Percentiles rank a stretch among this genome's conserved stretches.
phyloP scores from a whole-genome alignment of 805 yeast genomes.

The Millerozyma miso region DNA sequence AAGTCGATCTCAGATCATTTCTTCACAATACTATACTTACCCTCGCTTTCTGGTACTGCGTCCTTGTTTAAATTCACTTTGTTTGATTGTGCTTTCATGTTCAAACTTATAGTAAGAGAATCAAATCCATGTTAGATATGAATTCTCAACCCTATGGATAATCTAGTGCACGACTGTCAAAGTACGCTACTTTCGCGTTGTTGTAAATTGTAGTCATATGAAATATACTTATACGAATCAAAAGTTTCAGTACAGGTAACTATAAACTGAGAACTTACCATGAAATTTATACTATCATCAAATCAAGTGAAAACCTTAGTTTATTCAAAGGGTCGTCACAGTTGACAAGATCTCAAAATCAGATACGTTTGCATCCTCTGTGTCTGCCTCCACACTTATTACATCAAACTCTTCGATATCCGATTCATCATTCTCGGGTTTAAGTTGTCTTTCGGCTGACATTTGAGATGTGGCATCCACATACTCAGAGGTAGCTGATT shows the following conservation, averaged over 20 bases:
- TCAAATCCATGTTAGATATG: too few species aligned
- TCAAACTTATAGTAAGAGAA: neutral
- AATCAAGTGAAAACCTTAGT: neutral
- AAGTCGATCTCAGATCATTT: neutral
- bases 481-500: conserved; percentile 14
- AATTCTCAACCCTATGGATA: too few species aligned
- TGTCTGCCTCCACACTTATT: conserved; percentile 26
- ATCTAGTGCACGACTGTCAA: neutral
- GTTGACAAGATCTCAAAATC: conserved; percentile 37
- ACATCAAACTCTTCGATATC: conserved; percentile 31
- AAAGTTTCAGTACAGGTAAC: neutral
- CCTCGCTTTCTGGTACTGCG: conserved; percentile 36
- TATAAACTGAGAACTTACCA: neutral
- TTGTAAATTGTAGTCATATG: neutral
- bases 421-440: conserved; percentile 1
- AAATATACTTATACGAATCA: neutral
- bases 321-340: conserved; percentile 7
- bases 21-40: conserved; percentile 21
- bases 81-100: conserved; percentile 7
- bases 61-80: conserved; percentile 15
- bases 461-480: conserved; percentile 17
- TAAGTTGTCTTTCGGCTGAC: conserved; percentile 2
- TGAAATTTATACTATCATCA: neutral
- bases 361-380: conserved; percentile 26
- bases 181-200: neutral